Percentiles rank a stretch among this genome's conserved stretches.
These are phyloP conservation scores for Saccharomyces jurei DNA, from an alignment of 805 yeast genomes.

Conservation along the genomic window DNA sequence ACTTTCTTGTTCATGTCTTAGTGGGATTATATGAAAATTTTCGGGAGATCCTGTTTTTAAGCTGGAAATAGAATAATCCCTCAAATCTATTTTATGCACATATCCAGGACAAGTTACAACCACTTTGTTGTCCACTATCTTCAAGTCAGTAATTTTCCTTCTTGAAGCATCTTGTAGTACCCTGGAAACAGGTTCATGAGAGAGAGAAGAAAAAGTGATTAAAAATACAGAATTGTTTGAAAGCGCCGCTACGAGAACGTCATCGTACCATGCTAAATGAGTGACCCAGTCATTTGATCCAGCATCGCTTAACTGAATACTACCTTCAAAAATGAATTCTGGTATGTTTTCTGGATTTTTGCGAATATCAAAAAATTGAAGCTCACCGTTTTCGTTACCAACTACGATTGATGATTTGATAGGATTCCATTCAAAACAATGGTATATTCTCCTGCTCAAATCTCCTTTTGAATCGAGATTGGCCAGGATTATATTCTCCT, in stretches of 20 bases:
- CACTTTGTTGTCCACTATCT: slow-evolving; percentile 8
- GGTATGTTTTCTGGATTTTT: not conserved
- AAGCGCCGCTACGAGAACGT: slow-evolving; percentile 9
- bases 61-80: not conserved
- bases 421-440: slow-evolving; percentile 23
- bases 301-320: not conserved
- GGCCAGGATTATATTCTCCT: slow-evolving; percentile 7
- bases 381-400: slow-evolving; percentile 23
- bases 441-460: slow-evolving; percentile 17
- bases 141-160: slow-evolving; percentile 17
- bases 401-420: slow-evolving; percentile 15
- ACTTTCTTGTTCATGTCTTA: slow-evolving; percentile 3
- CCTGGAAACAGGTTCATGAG: not conserved
- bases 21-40: slow-evolving; percentile 17
- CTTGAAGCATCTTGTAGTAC: slow-evolving; percentile 10
- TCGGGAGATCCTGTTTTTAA: slow-evolving; percentile 3
- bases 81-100: slow-evolving; percentile 9
- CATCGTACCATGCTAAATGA: slow-evolving; percentile 10
- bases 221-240: slow-evolving; percentile 21
- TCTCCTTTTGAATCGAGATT: slow-evolving; percentile 17
- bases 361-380: slow-evolving; percentile 1
- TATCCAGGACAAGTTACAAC: slow-evolving; percentile 12
- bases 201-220: not conserved
- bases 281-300: slow-evolving; percentile 18
- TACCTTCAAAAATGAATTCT: not conserved